Evolutionary conservation across 176 grass and related monocot species (phyloP), one percentile per base, ranked within the genome.

Genomic region (Musa itinerans): DNA sequence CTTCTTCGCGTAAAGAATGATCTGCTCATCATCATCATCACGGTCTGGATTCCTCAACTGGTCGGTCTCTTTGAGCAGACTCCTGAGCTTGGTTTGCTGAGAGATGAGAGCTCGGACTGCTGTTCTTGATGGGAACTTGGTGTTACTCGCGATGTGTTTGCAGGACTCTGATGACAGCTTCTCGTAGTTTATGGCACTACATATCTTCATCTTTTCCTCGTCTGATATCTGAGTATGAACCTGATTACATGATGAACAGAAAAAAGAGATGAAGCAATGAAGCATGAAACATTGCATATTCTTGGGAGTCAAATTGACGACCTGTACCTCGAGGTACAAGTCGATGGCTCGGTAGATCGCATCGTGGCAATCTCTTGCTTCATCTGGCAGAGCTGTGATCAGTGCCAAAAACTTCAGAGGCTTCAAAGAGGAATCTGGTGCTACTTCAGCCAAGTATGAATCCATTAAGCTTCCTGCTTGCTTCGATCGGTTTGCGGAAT

Each of bases 181-280:
- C 85, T 99, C 96, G 63, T 99, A 99, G 83, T 78, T 86, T 68
- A 99, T 87, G 8, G 76, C 84, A 50, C 64, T 73, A 81, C 89
- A 95, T 78, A 99, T 91, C 83, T 87, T 92, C 76, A 87, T 89
- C 85, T 99, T 99, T 66, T 99, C 91, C 55, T 92, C 89, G 19
- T 99, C 96, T 10, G 85, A 80, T 80, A 92, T 76, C 3, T 81
- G 59, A 10, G 65, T 55, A 64, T 95, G 96, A 69, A 95, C 86
- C 96, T 99, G 78, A 43, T 43, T 43, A 5, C 34, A 43, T 5
- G 34, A 43, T 43, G 34, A 43, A 43, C 34, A 43, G 34, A 43
- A 43, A 43, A 43, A 43, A 51, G 19, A 71, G 51, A 51, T 21
- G 19, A 71, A 9, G 48, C 1, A 50, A 20, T 10, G 10, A 13